phyloP scores from a whole-genome alignment of 768 basidiomycete species.

The Tulasnella sp. region DNA sequence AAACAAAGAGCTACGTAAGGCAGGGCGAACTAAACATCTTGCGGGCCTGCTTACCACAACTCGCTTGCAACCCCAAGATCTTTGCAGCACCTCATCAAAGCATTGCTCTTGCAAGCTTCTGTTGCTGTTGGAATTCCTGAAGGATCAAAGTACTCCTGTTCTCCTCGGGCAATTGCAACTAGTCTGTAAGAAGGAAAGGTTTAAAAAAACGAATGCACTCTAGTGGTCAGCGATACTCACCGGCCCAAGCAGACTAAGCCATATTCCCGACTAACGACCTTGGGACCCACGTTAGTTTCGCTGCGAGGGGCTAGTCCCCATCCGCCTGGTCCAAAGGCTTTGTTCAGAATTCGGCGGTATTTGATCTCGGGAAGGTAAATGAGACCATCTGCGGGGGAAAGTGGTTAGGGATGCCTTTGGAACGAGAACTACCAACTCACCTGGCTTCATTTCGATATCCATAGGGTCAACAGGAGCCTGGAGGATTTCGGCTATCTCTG shows the following conservation, averaged over 20 bases:
- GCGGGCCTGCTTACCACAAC: conserved; percentile 61
- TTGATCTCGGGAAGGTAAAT: conserved; percentile 96
- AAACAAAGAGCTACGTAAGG: not conserved
- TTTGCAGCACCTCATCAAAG: conserved; percentile 95
- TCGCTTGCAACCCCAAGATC: conserved; percentile 94
- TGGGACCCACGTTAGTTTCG: conserved; percentile 82
- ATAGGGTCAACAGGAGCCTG: conserved; percentile 63
- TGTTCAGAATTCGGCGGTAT: conserved; percentile 84
- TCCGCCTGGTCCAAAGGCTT: conserved; percentile 90
- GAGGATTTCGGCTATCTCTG: conserved; percentile 62
- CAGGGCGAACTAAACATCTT: not conserved
- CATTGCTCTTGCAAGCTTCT: conserved; percentile 93
- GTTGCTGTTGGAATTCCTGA: conserved; percentile 86
- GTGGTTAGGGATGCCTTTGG: not conserved
- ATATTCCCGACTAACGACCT: conserved; percentile 87
- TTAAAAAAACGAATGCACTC: not conserved
- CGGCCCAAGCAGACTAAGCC: conserved; percentile 88
- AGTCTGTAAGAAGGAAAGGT: conserved; percentile 42
- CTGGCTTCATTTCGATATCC: conserved; percentile 93
- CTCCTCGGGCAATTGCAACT: conserved; percentile 84
- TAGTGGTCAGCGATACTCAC: conserved; percentile 38
- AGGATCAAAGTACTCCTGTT: conserved; percentile 94
- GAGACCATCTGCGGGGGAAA: conserved; percentile 59
- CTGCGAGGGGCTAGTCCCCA: conserved; percentile 95
- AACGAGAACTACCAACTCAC: conserved; percentile 37